Percentiles rank a stretch among this genome's conserved stretches.
phyloP scores from a whole-genome alignment of 768 basidiomycete species.

The Pholiota microspora region DNA sequence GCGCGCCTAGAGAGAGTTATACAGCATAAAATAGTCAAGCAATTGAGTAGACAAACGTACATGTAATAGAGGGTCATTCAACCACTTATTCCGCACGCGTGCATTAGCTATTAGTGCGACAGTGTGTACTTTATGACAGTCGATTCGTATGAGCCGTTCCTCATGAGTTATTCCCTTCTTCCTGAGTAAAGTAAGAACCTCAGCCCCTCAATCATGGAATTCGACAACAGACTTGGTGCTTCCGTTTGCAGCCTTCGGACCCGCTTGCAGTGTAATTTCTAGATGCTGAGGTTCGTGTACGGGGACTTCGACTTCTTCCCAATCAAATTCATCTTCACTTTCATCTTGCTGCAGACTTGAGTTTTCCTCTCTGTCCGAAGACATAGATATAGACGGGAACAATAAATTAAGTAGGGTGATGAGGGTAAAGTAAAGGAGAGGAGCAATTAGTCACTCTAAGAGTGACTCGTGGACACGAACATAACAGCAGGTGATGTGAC shows the following conservation, averaged over 20 bases:
- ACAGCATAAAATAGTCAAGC: neutral
- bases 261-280: slow-evolving; percentile 68
- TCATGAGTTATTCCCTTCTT: slow-evolving; percentile 56
- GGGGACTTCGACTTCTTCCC: slow-evolving; percentile 75
- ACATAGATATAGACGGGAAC: slow-evolving; percentile 10
- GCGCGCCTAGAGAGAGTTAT: slow-evolving; percentile 60
- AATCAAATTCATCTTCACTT: slow-evolving; percentile 72
- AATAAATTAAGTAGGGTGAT: neutral
- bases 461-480: neutral
- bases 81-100: slow-evolving; percentile 73
- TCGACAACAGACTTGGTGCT: slow-evolving; percentile 46
- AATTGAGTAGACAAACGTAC: slow-evolving; percentile 36
- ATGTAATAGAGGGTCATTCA: slow-evolving; percentile 81
- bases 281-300: slow-evolving; percentile 45
- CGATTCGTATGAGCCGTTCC: slow-evolving; percentile 72
- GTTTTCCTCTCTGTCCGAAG: slow-evolving; percentile 20
- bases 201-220: slow-evolving; percentile 10
- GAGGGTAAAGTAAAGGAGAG: neutral
- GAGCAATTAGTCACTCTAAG: neutral
- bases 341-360: slow-evolving; percentile 26
- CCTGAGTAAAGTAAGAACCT: slow-evolving; percentile 23
- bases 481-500: neutral
- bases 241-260: slow-evolving; percentile 27
- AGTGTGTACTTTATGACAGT: slow-evolving; percentile 89
- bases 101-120: slow-evolving; percentile 77